phyloP scores from a whole-genome alignment of 1,284 basidiomycete genomes.

The Ceratobasidium sp. region DNA sequence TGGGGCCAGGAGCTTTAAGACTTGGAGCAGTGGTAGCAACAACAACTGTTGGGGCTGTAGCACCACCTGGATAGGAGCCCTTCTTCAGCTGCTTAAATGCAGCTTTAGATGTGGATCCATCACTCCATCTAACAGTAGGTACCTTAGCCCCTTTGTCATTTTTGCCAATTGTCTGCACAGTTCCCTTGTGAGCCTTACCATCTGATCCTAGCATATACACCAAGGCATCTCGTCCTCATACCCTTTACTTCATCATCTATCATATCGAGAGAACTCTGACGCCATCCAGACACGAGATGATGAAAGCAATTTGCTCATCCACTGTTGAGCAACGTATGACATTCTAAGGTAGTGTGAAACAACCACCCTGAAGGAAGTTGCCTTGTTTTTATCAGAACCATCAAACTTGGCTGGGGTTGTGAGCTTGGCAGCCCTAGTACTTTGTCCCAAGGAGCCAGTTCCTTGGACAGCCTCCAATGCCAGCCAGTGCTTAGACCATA shows the following conservation, averaged over 20 bases:
- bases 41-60: neutral
- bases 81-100: neutral
- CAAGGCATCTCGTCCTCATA: no score
- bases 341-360: conserved; percentile 4
- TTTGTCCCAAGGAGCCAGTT: neutral
- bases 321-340: neutral
- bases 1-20: neutral
- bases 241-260: no score
- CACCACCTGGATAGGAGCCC: neutral
- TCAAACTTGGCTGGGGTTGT: neutral
- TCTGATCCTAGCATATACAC: conserved; percentile 12
- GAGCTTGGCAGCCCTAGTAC: neutral
- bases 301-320: conserved; percentile 9
- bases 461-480: neutral
- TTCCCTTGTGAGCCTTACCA: conserved; percentile 18
- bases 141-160: neutral
- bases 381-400: conserved; percentile 3
- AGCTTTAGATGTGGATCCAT: neutral
- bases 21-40: neutral
- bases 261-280: no score
- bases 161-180: neutral
- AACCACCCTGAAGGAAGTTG: neutral
- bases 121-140: conserved; percentile 25
- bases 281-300: conserved; percentile 12
- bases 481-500: neutral